phyloP scores from a whole-genome alignment of 1,139 yeast species.

The Yamadazyma pseudoaaseri region DNA sequence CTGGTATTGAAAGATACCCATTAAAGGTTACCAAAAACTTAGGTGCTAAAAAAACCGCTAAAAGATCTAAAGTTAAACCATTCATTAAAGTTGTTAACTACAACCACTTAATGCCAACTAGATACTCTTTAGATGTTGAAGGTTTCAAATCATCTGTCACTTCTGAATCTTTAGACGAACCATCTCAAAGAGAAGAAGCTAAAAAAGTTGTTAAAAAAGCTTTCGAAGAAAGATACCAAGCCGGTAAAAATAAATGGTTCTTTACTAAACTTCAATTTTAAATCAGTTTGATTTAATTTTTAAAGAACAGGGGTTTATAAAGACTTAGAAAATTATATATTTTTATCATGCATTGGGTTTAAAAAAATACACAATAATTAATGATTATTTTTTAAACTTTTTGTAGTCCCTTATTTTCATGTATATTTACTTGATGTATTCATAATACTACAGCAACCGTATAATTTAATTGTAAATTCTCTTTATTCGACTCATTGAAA shows the following conservation, averaged over 20 bases:
- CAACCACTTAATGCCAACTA: conserved; percentile 99
- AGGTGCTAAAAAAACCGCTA: conserved; percentile 95
- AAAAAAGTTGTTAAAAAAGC: conserved; percentile 99
- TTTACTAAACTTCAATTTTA: conserved; percentile 98
- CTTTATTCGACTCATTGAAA: too few species aligned
- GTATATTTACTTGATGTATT: conserved; percentile 18
- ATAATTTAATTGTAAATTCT: too few species aligned
- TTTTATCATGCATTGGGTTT: conserved; percentile 36
- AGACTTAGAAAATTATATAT: conserved; percentile 21
- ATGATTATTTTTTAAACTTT: conserved; percentile 14
- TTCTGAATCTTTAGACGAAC: conserved; percentile 94
- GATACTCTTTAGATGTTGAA: conserved; percentile 98
- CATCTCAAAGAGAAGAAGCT: conserved; percentile 98
- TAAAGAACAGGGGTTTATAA: conserved; percentile 17
- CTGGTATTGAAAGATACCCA: conserved; percentile 99
- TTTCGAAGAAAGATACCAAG: conserved; percentile 99
- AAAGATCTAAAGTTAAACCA: conserved; percentile 98
- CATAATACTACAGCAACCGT: conserved; percentile 14
- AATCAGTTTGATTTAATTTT: conserved; percentile 65
- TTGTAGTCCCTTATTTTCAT: conserved; percentile 15
- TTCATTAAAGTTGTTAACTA: conserved; percentile 99
- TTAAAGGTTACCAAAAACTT: conserved; percentile 93
- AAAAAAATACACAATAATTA: conserved; percentile 24
- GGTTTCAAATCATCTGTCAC: conserved; percentile 89
- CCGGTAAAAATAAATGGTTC: conserved; percentile 99